Evolutionary conservation across 139 green algal species (phyloP), one percentile per base, ranked within the genome.

Genomic region (Raphidocelis subcapitata): DNA sequence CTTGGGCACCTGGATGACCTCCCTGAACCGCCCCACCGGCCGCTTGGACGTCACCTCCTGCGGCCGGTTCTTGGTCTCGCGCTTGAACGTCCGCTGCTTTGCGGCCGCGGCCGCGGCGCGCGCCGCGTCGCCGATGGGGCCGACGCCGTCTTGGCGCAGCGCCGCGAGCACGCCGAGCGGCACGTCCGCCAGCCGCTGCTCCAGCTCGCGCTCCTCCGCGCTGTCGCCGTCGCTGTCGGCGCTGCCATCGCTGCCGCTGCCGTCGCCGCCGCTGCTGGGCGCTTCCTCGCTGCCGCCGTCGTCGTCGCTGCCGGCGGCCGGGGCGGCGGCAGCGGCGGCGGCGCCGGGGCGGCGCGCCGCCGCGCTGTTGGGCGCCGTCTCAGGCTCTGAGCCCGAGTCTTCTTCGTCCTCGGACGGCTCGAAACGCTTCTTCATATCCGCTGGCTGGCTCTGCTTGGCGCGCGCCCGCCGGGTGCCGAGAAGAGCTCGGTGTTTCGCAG

Each of bases 31-130:
- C 23, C 84, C 76, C 36, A 97, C 90, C 12, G 92, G 92, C n/a
- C 80, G 75, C 66, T 93, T 96, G 59, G 79, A 86, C 4, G 81
- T 84, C 64, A 86, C 57, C 76, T 97, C 88, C 65, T 82, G 61
- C 32, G 92, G 92, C 24, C 87, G 75, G 78, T 96, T 85, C 78
- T 93, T 94, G 74, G 82, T 89, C 8, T 78, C 73, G 3, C 89
- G 77, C 57, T 89, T 88, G 68, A 90, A 88, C 33, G 68, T 52
- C 24, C 29, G 28, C 31, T 78, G 73, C 41, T 69, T 65, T 12
- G 52, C 62, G 5, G 20, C 47, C 23, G 63, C 41, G 2, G 61
- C 28, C 35, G 61, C n/a, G 37, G 59, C 63, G 62, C 67, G 31
- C 54, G 73, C 32, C 59, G 55, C 73, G 55, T 46, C 49, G 62